Evolutionary conservation across 129 eudicot genomes (phyloP).

Genomic region (Flaveria linearis): DNA sequence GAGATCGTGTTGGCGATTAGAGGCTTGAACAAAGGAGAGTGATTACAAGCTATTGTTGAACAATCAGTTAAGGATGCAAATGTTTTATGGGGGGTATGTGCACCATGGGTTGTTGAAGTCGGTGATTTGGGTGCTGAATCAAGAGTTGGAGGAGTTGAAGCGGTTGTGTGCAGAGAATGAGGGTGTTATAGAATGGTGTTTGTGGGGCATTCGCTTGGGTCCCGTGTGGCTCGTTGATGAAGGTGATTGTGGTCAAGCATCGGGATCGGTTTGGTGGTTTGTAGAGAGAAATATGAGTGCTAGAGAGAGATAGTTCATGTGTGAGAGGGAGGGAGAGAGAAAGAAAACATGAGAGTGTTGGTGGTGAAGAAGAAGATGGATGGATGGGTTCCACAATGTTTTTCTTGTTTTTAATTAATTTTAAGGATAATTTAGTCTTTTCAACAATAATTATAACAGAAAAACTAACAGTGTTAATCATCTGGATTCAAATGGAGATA

Average conservation of each 20-base stretch:
- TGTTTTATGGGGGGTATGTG: conserved; percentile 94
- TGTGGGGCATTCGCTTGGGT: conserved; percentile 86
- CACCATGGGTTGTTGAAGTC: conserved; percentile 85
- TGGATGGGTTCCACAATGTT: too few species aligned
- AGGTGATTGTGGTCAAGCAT: conserved; percentile 71
- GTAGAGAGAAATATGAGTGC: too few species aligned
- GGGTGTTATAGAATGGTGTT: conserved; percentile 63
- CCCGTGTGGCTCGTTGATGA: conserved; percentile 80
- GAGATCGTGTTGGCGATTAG: conserved; percentile 79
- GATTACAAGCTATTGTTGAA: conserved; percentile 72
- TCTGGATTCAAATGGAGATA: too few species aligned
- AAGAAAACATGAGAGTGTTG: too few species aligned
- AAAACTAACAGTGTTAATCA: too few species aligned
- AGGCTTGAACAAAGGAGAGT: conserved; percentile 68
- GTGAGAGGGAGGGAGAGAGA: too few species aligned
- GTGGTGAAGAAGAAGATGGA: too few species aligned
- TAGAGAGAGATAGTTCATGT: too few species aligned
- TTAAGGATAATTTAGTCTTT: too few species aligned
- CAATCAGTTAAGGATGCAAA: conserved; percentile 71
- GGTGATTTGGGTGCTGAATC: conserved; percentile 66
- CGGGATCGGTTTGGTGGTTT: conserved; percentile 68
- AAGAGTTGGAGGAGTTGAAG: conserved; percentile 59
- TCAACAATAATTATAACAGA: too few species aligned
- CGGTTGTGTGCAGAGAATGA: conserved; percentile 70
- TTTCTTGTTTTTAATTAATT: too few species aligned